Conservation (phyloP, 495 filamentous ascomycete species). For the Talaromyces thailandensis region DNA sequence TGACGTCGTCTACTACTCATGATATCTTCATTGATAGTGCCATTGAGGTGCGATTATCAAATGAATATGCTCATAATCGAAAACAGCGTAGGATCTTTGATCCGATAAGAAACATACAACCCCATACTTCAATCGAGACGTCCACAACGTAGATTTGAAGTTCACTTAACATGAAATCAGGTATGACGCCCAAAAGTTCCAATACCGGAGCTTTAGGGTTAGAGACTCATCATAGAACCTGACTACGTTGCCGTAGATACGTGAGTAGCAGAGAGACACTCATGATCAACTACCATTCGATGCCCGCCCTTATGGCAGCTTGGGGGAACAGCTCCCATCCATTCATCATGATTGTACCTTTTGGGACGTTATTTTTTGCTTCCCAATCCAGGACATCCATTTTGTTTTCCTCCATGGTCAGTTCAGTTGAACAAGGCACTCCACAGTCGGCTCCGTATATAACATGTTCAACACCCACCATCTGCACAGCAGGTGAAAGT, state of each 20-base stretch:
- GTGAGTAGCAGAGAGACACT: neutral
- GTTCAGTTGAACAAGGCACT: constrained; percentile 5
- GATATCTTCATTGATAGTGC: neutral
- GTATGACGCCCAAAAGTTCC: neutral
- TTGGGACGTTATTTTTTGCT: neutral
- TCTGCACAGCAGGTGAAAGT: constrained; percentile 2
- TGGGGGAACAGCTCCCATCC: constrained; percentile 4
- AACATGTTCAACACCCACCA: neutral
- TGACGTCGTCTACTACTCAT: neutral
- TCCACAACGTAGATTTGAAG: neutral
- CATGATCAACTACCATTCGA: neutral
- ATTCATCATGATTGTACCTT: neutral
- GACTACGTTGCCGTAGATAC: neutral
- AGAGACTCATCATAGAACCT: neutral
- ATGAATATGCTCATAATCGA: neutral
- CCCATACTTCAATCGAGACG: neutral
- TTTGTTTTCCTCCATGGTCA: constrained; percentile 5
- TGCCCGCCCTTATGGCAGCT: neutral
- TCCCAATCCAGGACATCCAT: neutral
- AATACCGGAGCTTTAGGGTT: no score
- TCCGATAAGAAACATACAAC: neutral
- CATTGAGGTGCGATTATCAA: neutral
- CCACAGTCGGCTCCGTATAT: constrained; percentile 7
- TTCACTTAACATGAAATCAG: neutral
- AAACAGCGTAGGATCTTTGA: neutral